Evolutionary conservation across 805 yeast genomes (phyloP).

Genomic region (Hanseniaspora lindneri): DNA sequence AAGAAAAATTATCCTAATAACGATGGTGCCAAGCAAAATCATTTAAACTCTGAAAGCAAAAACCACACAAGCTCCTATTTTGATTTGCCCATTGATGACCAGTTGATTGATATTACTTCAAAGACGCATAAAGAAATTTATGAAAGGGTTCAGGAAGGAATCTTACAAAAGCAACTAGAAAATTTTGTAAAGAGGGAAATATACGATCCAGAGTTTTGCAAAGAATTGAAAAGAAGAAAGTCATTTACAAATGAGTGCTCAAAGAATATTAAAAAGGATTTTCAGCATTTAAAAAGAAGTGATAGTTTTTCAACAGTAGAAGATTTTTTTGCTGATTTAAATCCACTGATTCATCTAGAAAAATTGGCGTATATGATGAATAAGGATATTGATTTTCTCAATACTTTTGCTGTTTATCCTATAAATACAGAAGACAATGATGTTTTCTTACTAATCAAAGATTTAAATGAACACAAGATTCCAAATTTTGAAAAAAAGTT

Average conservation of each 20-base stretch:
- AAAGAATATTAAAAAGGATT: neutral
- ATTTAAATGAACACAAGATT: slow-evolving; percentile 20
- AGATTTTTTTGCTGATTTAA: slow-evolving; percentile 3
- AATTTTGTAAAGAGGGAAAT: slow-evolving; percentile 2
- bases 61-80: too few relatives aligned
- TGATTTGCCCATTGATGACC: slow-evolving; percentile 10
- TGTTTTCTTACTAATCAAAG: slow-evolving; percentile 19
- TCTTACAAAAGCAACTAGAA: slow-evolving; percentile 2
- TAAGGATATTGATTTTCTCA: neutral
- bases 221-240: slow-evolving; percentile 10
- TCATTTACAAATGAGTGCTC: neutral
- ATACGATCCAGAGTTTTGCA: neutral
- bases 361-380: neutral
- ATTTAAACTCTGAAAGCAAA: too few relatives aligned
- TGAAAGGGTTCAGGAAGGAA: slow-evolving; percentile 10
- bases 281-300: neutral
- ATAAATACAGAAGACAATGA: slow-evolving; percentile 17
- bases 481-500: slow-evolving; percentile 23
- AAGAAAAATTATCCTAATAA: slow-evolving; percentile 9
- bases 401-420: neutral
- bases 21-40: neutral
- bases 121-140: slow-evolving; percentile 5
- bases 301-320: slow-evolving; percentile 14
- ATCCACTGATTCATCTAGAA: neutral
- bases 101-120: slow-evolving; percentile 5